Percentiles rank a stretch among this genome's conserved stretches.
These are phyloP conservation scores for Dothideomycetes sp. DNA, from an alignment of 2,329 filamentous ascomycete genomes.

Conservation along the genomic window DNA sequence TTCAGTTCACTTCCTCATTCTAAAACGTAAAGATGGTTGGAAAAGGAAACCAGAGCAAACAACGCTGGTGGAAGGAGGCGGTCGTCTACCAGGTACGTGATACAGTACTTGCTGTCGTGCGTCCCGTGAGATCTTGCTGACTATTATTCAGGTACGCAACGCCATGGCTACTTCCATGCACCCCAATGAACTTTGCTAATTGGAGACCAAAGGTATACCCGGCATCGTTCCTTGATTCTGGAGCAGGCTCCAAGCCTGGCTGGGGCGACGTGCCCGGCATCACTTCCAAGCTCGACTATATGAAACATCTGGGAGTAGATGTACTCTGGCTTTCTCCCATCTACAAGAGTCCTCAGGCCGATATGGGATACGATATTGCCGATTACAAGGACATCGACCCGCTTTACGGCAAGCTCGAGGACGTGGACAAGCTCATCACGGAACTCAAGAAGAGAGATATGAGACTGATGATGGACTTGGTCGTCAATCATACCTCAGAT, in stretches of 20 bases:
- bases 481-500: conserved; percentile 37
- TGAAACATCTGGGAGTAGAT: conserved; percentile 52
- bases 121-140: no score
- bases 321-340: conserved; percentile 56
- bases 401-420: conserved; percentile 37
- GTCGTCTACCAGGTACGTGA: conserved; percentile 30
- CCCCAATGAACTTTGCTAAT: no score
- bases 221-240: conserved; percentile 49
- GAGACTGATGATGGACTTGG: conserved; percentile 42
- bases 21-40: not conserved
- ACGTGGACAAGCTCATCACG: conserved; percentile 37
- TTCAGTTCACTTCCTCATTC: no score
- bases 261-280: conserved; percentile 59
- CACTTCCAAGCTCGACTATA: conserved; percentile 55
- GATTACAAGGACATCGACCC: conserved; percentile 41
- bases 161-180: no score
- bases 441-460: conserved; percentile 37
- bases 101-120: no score
- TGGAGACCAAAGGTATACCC: no score
- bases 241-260: conserved; percentile 42
- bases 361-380: conserved; percentile 44
- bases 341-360: conserved; percentile 45
- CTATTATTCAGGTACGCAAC: no score
- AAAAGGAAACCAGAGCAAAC: conserved; percentile 6
- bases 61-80: conserved; percentile 32